Percentiles rank a stretch among this genome's conserved stretches.
Evolutionary conservation across 768 basidiomycete species (phyloP).

Genomic region (Saitozyma podzolica): DNA sequence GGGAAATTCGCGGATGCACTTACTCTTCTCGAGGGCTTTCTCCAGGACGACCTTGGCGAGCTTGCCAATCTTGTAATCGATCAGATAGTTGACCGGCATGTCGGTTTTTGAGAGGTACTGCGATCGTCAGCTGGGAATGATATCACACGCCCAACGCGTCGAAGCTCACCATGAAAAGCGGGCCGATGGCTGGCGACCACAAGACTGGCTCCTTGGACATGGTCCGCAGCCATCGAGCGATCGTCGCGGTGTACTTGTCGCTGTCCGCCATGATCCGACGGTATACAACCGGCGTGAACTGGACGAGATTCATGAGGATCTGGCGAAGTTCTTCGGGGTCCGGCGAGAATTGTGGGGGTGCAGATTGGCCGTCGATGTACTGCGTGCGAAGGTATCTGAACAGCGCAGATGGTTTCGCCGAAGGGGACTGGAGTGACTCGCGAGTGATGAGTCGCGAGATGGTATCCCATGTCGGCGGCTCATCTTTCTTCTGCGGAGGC

Average conservation of each 20-base stretch:
- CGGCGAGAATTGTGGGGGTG: slow-evolving; percentile 25
- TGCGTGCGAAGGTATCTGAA: slow-evolving; percentile 31
- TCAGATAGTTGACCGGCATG: slow-evolving; percentile 26
- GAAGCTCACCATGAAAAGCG: slow-evolving; percentile 28
- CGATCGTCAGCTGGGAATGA: not conserved
- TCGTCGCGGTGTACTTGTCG: slow-evolving; percentile 21
- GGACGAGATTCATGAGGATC: slow-evolving; percentile 20
- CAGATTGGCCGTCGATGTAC: slow-evolving; percentile 1
- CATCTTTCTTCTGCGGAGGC: no score
- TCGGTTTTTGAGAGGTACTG: slow-evolving; percentile 36
- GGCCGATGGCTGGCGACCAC: slow-evolving; percentile 33
- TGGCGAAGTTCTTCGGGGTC: slow-evolving; percentile 31
- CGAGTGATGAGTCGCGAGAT: no score
- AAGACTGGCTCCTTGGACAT: slow-evolving; percentile 22
- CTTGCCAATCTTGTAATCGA: slow-evolving; percentile 23
- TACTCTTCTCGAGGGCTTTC: slow-evolving; percentile 15
- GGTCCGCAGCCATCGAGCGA: slow-evolving; percentile 22
- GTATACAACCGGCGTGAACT: slow-evolving; percentile 26
- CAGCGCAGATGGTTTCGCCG: slow-evolving; percentile 17
- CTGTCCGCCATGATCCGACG: slow-evolving; percentile 32
- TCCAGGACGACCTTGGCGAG: slow-evolving; percentile 10
- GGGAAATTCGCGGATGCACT: not conserved
- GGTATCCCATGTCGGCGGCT: no score
- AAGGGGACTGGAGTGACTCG: not conserved
- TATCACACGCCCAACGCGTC: not conserved